phyloP scores from a whole-genome alignment of 768 basidiomycete genomes.

The Ephemerocybe angulata region DNA sequence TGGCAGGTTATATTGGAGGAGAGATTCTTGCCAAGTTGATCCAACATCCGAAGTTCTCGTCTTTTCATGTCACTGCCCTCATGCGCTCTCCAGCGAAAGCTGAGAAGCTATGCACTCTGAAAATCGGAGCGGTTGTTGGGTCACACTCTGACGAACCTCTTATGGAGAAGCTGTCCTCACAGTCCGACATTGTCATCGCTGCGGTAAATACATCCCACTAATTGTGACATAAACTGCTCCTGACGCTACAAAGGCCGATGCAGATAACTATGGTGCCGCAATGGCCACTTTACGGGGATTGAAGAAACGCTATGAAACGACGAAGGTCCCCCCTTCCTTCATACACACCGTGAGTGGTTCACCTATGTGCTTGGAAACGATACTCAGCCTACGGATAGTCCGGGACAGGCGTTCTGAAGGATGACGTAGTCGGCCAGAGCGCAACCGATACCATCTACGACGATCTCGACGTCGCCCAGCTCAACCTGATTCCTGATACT shows the following conservation, averaged over 20 bases:
- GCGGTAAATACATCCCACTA: slow-evolving; percentile 23
- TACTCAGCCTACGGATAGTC: slow-evolving; percentile 9
- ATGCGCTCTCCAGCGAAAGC: slow-evolving; percentile 47
- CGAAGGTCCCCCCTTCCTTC: slow-evolving; percentile 41
- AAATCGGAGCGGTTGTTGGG: slow-evolving; percentile 38
- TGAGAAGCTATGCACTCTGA: slow-evolving; percentile 32
- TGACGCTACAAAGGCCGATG: slow-evolving; percentile 26
- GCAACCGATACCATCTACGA: slow-evolving; percentile 40
- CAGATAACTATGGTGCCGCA: slow-evolving; percentile 43
- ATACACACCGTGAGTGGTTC: slow-evolving; percentile 58
- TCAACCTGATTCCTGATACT: slow-evolving; percentile 18
- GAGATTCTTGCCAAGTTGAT: slow-evolving; percentile 41
- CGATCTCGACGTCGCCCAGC: slow-evolving; percentile 28
- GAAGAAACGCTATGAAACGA: slow-evolving; percentile 40
- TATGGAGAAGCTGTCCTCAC: slow-evolving; percentile 40
- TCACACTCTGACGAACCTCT: slow-evolving; percentile 41
- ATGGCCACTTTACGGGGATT: slow-evolving; percentile 50
- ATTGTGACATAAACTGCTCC: background rate
- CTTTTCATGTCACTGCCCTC: slow-evolving; percentile 40
- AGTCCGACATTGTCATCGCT: slow-evolving; percentile 43
- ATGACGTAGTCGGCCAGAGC: slow-evolving; percentile 41
- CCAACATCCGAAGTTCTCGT: slow-evolving; percentile 27
- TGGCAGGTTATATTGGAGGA: slow-evolving; percentile 49
- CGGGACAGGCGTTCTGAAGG: slow-evolving; percentile 38
- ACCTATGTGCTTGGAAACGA: background rate